Base-by-base conservation (phyloP, 2,329 filamentous ascomycete species). In the Parafenestella ontariensis region DNA sequence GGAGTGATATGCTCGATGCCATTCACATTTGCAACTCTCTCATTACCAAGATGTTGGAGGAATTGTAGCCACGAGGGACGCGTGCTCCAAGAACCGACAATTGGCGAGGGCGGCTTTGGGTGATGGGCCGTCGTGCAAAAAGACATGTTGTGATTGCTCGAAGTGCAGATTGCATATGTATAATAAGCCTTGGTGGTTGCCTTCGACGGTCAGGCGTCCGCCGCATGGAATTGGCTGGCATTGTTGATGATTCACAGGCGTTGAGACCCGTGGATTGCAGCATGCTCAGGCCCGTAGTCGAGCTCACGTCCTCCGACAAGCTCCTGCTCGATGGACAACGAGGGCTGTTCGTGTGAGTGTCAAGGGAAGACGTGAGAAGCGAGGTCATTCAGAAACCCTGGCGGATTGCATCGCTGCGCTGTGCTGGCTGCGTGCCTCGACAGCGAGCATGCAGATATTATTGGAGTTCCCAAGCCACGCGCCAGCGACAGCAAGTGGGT, bases 41-140 rank as follows among this genome's bases (percentile, higher is more conserved):
- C 24, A 5, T 31, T n/a, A 17, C 13, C 31, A 34, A 13, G 31
- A 4, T 34, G 15, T 5, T 34, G 5, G 29, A 52, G 42, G 37
- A 41, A 17, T 23, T 42, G 9, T 15, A 34, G 31, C 31, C 31
- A 15, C 13, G 13, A 6, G 15, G 31, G 36, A 40, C 9, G 36
- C 36, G 13, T 11, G 37, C 34, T 37, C 13, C 34, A 29, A 29
- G 24, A 51, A 34, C 52, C 36, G 40, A 31, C 28, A 23, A 26
- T 49, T 18, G 11, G 53, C 52, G 53, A 57, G 50, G 39, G 48
- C 39, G 41, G 44, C 54, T 55, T 58, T 62, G 53, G 58, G 62
- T 60, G 64, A 69, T 58, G 61, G 62, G 63, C 60, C 52, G 68
- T 64, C 52, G 68, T 72, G 67, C 65, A 64, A 65, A 68, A 58